Evolutionary conservation across 176 grass and related monocot genomes (phyloP), one percentile per base, ranked within the genome.

Genomic region (Oryza rufipogon): DNA sequence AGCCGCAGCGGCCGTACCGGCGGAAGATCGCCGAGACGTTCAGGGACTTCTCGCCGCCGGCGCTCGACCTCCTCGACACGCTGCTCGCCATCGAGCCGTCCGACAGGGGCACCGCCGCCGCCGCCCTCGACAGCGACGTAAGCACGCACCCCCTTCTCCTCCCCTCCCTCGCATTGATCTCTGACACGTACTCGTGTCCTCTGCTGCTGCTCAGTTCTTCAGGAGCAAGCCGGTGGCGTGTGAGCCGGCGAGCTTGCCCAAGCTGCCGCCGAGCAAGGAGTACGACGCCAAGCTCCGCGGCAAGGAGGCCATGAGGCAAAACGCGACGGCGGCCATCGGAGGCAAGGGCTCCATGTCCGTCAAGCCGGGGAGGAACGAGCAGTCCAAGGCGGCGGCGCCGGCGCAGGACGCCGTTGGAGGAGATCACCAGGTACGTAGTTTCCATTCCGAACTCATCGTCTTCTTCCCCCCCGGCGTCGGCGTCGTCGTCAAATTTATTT

Each of bases 81-180:
- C 72, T 95, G 81, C 90, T 95, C 60, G 85, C 93, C 86, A 92
- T 95, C 75, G 90, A 95, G 34, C 93, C 93, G 34, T 84, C 85
- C 38, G 45, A 64, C 5, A 49, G 93, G 38, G 90, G 90, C 56
- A 92, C 86, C 30, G 79, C 88, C 42, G 69, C 82, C 1, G 90
- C 88, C 9, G 93, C 93, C 10, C 85, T 95, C 54, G 51, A 86
- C 23, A 86, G 76, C 81, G 63, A 92, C 45, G 93, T 92, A 81
- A 74, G 75, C 32, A 41, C 0, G 34, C 34, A 38, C 39, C 36
- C 4, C 6, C 39, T 41, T 41, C 39, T 41, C 7, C 39, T 41
- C 39, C 39, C 39, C 39, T 9, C 7, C 34, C 34, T 39, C 39
- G 39, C 39, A 41, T 41, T 1, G 39, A 41, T 41, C 39, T 41